Evolutionary conservation across 2,329 filamentous ascomycete species (phyloP).

Genomic region (Chalaropsis thielavioides): DNA sequence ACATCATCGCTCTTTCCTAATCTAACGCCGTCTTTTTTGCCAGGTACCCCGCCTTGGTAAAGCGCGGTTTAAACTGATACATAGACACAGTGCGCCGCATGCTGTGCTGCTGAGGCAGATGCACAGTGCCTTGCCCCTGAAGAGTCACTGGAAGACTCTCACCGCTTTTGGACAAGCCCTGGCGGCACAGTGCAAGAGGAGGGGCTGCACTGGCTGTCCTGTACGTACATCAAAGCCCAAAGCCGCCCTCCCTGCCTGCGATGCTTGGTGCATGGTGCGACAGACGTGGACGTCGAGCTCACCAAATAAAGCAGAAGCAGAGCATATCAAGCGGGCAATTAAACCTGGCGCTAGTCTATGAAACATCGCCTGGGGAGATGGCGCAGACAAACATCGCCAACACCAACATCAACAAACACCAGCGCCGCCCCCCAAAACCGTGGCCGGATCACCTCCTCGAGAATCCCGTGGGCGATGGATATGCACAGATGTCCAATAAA

Average conservation of each 20-base stretch:
- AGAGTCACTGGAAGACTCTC: not conserved
- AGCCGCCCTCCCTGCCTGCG: not conserved
- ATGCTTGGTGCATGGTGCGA: not conserved
- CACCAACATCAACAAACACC: not conserved
- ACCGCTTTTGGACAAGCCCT: not conserved
- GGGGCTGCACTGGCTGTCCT: not conserved
- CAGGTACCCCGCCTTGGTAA: slow-evolving; percentile 1
- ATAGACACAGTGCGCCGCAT: not conserved
- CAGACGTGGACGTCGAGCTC: not conserved
- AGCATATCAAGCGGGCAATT: not conserved
- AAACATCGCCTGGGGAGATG: not conserved
- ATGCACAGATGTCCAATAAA: too few relatives aligned
- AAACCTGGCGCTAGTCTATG: not conserved
- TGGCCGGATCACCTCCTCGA: too few relatives aligned
- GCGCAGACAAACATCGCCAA: not conserved
- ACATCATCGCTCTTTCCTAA: not conserved
- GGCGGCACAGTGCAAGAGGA: not conserved
- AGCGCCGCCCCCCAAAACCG: not conserved
- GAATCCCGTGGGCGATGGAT: too few relatives aligned
- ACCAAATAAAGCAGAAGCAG: not conserved
- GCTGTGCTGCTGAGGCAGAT: not conserved
- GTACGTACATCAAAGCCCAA: not conserved
- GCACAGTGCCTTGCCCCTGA: not conserved
- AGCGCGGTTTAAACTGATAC: not conserved
- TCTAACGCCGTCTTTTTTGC: not conserved